Evolutionary conservation across 768 basidiomycete genomes (phyloP), one percentile per base, ranked within the genome.

Genomic region (Boletus tylopilopsis): DNA sequence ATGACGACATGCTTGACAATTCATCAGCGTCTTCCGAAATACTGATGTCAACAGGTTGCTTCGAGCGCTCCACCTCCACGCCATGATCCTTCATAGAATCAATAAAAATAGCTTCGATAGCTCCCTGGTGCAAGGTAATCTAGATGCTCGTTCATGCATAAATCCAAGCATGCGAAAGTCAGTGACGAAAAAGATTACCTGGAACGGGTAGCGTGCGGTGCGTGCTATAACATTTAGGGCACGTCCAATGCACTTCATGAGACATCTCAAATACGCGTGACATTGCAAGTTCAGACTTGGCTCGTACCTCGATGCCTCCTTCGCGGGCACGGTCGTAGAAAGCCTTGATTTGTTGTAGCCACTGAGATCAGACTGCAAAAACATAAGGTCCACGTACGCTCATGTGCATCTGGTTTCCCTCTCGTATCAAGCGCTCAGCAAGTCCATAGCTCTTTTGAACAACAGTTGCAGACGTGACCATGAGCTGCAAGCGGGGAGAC

Each of bases 361-460:
- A 12, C 7, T 30, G 7, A 30, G 16, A 34, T n/a, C 15, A 34
- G n/a, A 6, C n/a, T 6, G n/a, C 12, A 34, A 7, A n/a, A 12
- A 34, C 13, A 9, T 6, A 34, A 34, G n/a, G 6, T 11, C 13
- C n/a, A 25, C 44, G 9, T 19, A 35, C 33, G 19, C 12, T 5
- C 24, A 45, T 12, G 7, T 35, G 44, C n/a, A 25, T 15, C 34
- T 45, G 44, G 6, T 13, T 25, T 36, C 32, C 44, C 24, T 45
- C 33, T 27, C 24, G 33, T 12, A 45, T 13, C 33, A 45, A 27
- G 12, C 32, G 42, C 22, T 44, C 42, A 9, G 42, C 42, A 2
- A 44, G 42, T n/a, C 42, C 42, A 18, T 44, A 45, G 24, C 44
- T 45, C 44, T 45, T 40, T 43, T 9, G 3, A 47, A 30, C 9